Base-by-base conservation (phyloP, 2,329 filamentous ascomycete species). In the Rhynchosporium secalis region DNA sequence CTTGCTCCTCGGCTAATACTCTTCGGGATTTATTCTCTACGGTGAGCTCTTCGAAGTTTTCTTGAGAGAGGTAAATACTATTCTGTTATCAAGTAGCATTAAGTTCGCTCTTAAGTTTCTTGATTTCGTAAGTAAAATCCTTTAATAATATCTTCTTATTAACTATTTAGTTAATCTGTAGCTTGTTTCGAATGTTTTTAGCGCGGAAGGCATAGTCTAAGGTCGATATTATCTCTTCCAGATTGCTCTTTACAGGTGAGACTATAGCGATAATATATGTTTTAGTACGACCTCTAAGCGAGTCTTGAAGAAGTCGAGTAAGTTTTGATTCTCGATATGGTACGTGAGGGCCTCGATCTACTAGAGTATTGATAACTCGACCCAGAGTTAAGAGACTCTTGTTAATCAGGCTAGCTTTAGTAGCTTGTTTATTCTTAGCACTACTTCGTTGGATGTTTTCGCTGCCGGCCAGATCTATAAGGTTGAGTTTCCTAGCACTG, bases 231-330 rank as follows among this genome's bases (percentile, higher is more conserved):
- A 95, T 99, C 76, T 99, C 95, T 73, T 99, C 95, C 1, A 99
- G 81, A 70, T 98, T 99, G 76, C 89, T 93, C 76, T 95, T 96
- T 7, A 93, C 92, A 1, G 95, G 93, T 2, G 95, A 98, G 45
- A 99, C 84, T 0, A 95, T 99, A 5, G 95, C 95, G 72, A 99
- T 98, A 68, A 99, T 99, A 79, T 95, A 99, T 0, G 95, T 99
- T 75, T 99, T 99, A 1, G 96, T 99, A 57, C 90, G 86, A 3
- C 95, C 95, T 65, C 95, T 96, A 0, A 99, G 84, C 0, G 96
- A 99, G 74, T 99, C 96, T 86, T 99, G 96, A 26, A 99, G 80
- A 3, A 99, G 80, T 28, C 95, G 86, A 2, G 95, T 99, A 71
- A 99, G 85, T 75, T 99, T 99, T 1, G 95, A 99, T 77, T 99